phyloP scores from a whole-genome alignment of 1,284 basidiomycete genomes.

The Boletus hoseneyae region DNA sequence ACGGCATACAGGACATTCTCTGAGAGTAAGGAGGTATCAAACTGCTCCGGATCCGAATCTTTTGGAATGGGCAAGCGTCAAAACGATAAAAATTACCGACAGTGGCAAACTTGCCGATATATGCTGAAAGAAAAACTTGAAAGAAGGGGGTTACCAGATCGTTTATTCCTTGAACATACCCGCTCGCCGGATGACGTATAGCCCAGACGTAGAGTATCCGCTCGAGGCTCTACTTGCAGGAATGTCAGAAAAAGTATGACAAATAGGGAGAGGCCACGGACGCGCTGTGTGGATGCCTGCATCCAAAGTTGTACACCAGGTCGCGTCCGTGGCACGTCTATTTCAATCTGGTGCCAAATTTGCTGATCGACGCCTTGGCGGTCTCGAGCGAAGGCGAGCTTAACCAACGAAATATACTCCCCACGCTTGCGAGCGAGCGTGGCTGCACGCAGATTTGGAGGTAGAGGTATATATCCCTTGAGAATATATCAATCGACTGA shows the following conservation, averaged over 20 bases:
- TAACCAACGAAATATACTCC: constrained; percentile 88
- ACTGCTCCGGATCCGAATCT: constrained; percentile 87
- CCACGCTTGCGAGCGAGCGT: constrained; percentile 87
- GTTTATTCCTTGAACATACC: constrained; percentile 98
- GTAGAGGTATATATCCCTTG: constrained; percentile 90
- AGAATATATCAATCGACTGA: constrained; percentile 5
- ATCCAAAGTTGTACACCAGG: constrained; percentile 92
- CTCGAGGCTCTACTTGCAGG: constrained; percentile 69
- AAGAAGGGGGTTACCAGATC: constrained; percentile 95
- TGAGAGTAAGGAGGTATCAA: constrained; percentile 78
- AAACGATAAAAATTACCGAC: neutral
- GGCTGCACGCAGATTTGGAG: constrained; percentile 70
- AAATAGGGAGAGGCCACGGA: constrained; percentile 37
- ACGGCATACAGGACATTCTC: constrained; percentile 71
- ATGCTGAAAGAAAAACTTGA: constrained; percentile 88
- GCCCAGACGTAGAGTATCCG: constrained; percentile 97
- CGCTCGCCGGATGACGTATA: constrained; percentile 92
- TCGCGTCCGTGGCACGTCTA: constrained; percentile 91
- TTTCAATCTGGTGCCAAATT: constrained; percentile 98
- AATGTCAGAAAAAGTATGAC: constrained; percentile 17
- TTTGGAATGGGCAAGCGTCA: constrained; percentile 10
- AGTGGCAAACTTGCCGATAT: constrained; percentile 64
- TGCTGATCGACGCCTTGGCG: constrained; percentile 83
- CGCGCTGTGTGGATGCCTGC: constrained; percentile 82
- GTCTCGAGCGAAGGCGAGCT: constrained; percentile 88